Percentiles rank a stretch among this genome's conserved stretches.
These are phyloP conservation scores for Aspergillus haitiensis DNA, from an alignment of 495 filamentous ascomycete genomes.

Conservation along the genomic window DNA sequence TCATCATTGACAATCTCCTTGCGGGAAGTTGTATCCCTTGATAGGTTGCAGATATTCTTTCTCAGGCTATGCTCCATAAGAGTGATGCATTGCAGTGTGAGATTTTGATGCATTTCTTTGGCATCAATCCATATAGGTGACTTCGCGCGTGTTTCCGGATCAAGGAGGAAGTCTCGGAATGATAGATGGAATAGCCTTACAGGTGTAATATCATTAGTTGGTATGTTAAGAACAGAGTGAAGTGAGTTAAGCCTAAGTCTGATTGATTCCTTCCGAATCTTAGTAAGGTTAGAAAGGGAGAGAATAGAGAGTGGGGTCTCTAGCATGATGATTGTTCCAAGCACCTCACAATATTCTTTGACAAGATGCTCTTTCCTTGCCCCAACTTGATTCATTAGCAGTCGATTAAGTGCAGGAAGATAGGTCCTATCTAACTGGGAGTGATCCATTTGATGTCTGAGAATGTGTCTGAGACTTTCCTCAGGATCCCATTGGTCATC, in stretches of 20 bases:
- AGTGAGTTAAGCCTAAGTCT: constrained; percentile 22
- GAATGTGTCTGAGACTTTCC: constrained; percentile 18
- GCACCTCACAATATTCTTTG: not conserved
- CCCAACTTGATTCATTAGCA: not conserved
- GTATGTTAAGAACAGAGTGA: constrained; percentile 30
- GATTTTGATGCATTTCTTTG: constrained; percentile 5
- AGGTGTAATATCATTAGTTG: constrained; percentile 25
- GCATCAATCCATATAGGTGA: constrained; percentile 25
- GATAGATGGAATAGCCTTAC: constrained; percentile 24
- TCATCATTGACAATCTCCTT: constrained; percentile 22
- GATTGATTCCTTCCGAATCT: constrained; percentile 14
- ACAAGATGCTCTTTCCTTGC: not conserved
- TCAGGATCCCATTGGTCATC: constrained; percentile 19
- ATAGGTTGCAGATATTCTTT: constrained; percentile 43
- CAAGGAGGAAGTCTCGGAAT: constrained; percentile 30
- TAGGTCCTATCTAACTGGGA: constrained; percentile 31
- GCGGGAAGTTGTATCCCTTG: constrained; percentile 20
- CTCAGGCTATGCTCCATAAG: constrained; percentile 30
- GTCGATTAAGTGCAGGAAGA: constrained; percentile 29
- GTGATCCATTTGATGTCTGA: constrained; percentile 3
- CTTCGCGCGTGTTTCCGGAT: constrained; percentile 2
- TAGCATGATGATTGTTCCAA: constrained; percentile 13
- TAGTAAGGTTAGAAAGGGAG: constrained; percentile 22
- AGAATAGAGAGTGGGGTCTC: constrained; percentile 26
- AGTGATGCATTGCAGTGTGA: constrained; percentile 28